These are phyloP conservation scores for Hyphodiscus sp. DNA, from an alignment of 2,329 filamentous ascomycete genomes.

Conservation along the genomic window DNA sequence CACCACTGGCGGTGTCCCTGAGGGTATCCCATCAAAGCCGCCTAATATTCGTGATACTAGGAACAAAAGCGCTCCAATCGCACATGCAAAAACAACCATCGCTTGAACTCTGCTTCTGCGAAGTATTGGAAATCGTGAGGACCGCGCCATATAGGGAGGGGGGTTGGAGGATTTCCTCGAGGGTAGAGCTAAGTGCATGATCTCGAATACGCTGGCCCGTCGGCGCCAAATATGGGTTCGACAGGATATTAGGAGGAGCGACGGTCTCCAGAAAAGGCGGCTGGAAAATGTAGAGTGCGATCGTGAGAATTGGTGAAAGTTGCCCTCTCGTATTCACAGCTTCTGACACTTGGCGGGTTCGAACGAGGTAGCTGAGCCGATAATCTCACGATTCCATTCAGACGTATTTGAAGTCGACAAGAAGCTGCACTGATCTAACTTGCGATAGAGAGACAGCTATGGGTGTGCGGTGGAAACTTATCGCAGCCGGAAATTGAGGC, in stretches of 20 bases:
- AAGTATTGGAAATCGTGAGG: conserved; percentile 46
- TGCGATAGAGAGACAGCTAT: neutral
- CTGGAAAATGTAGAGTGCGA: neutral
- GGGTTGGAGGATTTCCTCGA: conserved; percentile 76
- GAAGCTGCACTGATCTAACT: neutral
- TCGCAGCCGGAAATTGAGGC: neutral
- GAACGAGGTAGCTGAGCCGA: conserved; percentile 1
- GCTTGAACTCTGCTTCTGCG: conserved; percentile 59
- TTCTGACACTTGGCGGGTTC: conserved; percentile 3
- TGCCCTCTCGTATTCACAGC: conserved; percentile 9
- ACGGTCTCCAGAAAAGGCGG: neutral
- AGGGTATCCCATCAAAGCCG: conserved; percentile 32
- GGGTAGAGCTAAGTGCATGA: conserved; percentile 87
- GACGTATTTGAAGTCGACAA: neutral
- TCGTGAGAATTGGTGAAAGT: conserved; percentile 1
- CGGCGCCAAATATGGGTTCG: conserved; percentile 7
- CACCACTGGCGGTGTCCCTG: conserved; percentile 59
- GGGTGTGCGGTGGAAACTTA: neutral
- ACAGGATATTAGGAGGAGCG: conserved; percentile 1
- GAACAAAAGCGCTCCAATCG: conserved; percentile 44
- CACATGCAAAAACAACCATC: conserved; percentile 40
- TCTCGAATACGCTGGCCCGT: conserved; percentile 22
- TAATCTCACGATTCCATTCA: neutral
- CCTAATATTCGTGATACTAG: conserved; percentile 41
- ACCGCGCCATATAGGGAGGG: conserved; percentile 60